Evolutionary conservation across 139 green algal species (phyloP), one percentile per base, ranked within the genome.

Genomic region (Haematococcus sp.): DNA sequence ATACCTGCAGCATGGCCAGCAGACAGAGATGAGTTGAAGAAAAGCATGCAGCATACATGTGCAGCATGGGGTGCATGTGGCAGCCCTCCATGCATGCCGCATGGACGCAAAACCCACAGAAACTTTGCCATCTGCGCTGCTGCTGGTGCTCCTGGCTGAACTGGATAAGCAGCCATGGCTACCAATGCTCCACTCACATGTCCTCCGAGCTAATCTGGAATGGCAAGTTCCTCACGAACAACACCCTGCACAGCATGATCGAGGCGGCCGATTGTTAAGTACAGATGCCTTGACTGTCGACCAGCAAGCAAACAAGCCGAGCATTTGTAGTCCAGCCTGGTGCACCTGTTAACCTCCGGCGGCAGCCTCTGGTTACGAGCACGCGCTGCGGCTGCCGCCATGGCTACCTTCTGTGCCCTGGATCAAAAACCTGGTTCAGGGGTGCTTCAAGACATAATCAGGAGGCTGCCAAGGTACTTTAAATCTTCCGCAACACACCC

Each of bases 131-230:
- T n/a, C n/a, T n/a, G n/a, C n/a, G n/a, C n/a, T n/a, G n/a, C n/a
- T n/a, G n/a, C n/a, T n/a, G n/a, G n/a, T n/a, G n/a, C n/a, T n/a
- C n/a, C n/a, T n/a, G n/a, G n/a, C n/a, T n/a, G n/a, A n/a, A n/a
- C n/a, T n/a, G n/a, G n/a, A n/a, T n/a, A n/a, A n/a, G n/a, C n/a
- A n/a, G n/a, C n/a, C n/a, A n/a, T n/a, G n/a, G 40, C 40, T 11
- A 49, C 7, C 40, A 49, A 11, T 11, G 52, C 58, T 27, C n/a
- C 9, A 33, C 63, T 76, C 81, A 88, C 71, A 93, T 80, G 78
- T 98, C 96, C 7, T 99, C 95, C 2, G 89, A 77, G 0, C 86
- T 91, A 58, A 99, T 98, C 75, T 96, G 97, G 78, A 98, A 99
- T 0, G 96, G 96, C 51, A 99, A 84, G 81, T 99, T 99, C 16